phyloP scores from a whole-genome alignment of 2,329 filamentous ascomycete genomes.

The Alternaria panax region DNA sequence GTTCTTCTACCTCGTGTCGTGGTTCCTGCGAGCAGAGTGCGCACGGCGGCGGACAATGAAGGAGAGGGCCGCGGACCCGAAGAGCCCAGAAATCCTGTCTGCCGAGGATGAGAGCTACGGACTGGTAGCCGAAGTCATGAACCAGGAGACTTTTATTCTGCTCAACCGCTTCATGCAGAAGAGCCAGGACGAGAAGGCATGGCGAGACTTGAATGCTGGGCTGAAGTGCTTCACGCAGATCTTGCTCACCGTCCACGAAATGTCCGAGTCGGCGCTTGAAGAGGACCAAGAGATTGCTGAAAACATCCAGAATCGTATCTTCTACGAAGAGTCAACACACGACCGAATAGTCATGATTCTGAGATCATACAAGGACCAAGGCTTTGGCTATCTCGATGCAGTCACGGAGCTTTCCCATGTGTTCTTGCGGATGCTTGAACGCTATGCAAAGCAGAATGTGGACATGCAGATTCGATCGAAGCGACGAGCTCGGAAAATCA shows the following conservation, averaged over 20 bases:
- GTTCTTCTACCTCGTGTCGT: constrained; percentile 90
- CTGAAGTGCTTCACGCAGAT: constrained; percentile 97
- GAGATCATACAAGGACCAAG: constrained; percentile 89
- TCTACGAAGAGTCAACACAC: constrained; percentile 95
- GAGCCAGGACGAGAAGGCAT: constrained; percentile 81
- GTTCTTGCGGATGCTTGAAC: constrained; percentile 89
- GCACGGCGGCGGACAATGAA: constrained; percentile 66
- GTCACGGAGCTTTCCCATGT: constrained; percentile 90
- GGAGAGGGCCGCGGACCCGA: constrained; percentile 62
- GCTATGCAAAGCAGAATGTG: constrained; percentile 92
- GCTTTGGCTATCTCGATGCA: constrained; percentile 91
- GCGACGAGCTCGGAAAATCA: constrained; percentile 74
- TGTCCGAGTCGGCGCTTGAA: constrained; percentile 82
- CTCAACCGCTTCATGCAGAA: constrained; percentile 83
- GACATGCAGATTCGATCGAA: constrained; percentile 92
- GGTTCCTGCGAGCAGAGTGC: constrained; percentile 90
- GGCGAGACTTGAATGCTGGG: constrained; percentile 83
- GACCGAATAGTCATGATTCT: constrained; percentile 83
- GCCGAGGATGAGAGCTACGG: constrained; percentile 76
- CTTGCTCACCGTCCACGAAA: constrained; percentile 88
- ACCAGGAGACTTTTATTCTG: constrained; percentile 93
- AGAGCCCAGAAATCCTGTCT: constrained; percentile 49
- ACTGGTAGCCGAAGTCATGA: constrained; percentile 86
- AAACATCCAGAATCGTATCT: constrained; percentile 95
- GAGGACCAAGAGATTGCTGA: constrained; percentile 98